Evolutionary conservation across 441 rosid genomes (phyloP).

Genomic region (Theobroma grandiflorum): DNA sequence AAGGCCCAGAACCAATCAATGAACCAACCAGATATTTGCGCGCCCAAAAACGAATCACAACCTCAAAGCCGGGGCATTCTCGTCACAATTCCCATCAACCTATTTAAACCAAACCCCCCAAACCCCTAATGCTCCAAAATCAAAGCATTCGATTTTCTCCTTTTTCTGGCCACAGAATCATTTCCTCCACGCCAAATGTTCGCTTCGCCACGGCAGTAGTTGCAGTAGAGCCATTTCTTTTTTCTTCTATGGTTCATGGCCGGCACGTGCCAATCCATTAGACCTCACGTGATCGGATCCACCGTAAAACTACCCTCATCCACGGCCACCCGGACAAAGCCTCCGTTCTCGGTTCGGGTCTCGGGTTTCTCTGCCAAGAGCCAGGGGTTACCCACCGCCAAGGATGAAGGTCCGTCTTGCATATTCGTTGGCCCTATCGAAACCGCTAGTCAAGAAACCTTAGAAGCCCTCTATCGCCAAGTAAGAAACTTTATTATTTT

Average conservation of each 20-base stretch:
- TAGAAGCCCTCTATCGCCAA: constrained; percentile 93
- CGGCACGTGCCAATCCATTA: constrained; percentile 54
- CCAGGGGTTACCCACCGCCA: constrained; percentile 42
- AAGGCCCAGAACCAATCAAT: background rate
- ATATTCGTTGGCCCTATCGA: constrained; percentile 91
- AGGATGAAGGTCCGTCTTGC: constrained; percentile 87
- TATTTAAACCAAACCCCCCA: background rate
- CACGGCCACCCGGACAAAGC: constrained; percentile 44
- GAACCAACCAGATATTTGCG: constrained; percentile 38
- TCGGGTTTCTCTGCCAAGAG: constrained; percentile 39
- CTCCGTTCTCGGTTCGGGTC: constrained; percentile 58
- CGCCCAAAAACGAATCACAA: constrained; percentile 36
- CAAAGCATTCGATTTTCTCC: background rate
- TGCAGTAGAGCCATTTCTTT: background rate
- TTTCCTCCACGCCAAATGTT: constrained; percentile 4
- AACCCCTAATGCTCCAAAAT: too few species aligned
- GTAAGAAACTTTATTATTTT: constrained; percentile 39
- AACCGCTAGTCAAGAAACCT: constrained; percentile 87
- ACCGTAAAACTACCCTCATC: constrained; percentile 42
- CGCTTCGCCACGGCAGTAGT: background rate
- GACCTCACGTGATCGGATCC: constrained; percentile 63
- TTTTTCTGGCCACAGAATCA: constrained; percentile 22
- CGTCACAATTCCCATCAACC: constrained; percentile 26
- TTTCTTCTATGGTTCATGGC: constrained; percentile 53
- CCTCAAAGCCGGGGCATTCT: constrained; percentile 39